Percentiles rank a stretch among this genome's conserved stretches.
phyloP scores from a whole-genome alignment of 208 protist genomes.

The Plasmodiophora brassicae region DNA sequence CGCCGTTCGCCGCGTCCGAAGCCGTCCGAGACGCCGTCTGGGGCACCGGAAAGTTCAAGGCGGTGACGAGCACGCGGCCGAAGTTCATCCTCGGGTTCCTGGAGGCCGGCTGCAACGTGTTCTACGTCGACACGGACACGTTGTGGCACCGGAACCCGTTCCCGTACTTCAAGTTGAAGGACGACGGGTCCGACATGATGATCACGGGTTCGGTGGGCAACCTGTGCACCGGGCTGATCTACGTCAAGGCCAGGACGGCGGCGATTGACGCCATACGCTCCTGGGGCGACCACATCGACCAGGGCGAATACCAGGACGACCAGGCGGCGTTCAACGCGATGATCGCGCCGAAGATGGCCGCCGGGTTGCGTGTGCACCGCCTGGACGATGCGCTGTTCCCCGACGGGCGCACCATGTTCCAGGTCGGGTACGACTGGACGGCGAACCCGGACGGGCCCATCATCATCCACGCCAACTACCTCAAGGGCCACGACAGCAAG shows the following conservation, averaged over 20 bases:
- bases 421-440: not conserved
- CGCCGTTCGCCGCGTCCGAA: not conserved
- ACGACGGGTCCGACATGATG: too few species aligned
- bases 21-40: not conserved
- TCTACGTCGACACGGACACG: not conserved
- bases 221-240: too few species aligned
- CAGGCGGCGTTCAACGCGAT: too few species aligned
- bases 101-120: not conserved
- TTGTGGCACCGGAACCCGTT: not conserved
- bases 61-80: not conserved
- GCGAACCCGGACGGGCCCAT: not conserved
- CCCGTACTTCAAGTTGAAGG: too few species aligned
- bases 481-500: not conserved
- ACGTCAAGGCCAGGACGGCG: too few species aligned
- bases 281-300: too few species aligned
- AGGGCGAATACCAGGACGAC: too few species aligned
- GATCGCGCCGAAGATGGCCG: too few species aligned
- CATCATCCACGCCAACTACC: not conserved
- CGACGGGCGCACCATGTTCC: not conserved
- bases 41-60: not conserved
- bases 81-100: not conserved
- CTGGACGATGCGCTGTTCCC: not conserved
- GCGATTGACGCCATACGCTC: too few species aligned
- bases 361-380: too few species aligned
- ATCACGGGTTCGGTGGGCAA: too few species aligned